Evolutionary conservation across 352 stramenopile species (phyloP), one percentile per base, ranked within the genome.

Genomic region (Elongisporangium anandrum): DNA sequence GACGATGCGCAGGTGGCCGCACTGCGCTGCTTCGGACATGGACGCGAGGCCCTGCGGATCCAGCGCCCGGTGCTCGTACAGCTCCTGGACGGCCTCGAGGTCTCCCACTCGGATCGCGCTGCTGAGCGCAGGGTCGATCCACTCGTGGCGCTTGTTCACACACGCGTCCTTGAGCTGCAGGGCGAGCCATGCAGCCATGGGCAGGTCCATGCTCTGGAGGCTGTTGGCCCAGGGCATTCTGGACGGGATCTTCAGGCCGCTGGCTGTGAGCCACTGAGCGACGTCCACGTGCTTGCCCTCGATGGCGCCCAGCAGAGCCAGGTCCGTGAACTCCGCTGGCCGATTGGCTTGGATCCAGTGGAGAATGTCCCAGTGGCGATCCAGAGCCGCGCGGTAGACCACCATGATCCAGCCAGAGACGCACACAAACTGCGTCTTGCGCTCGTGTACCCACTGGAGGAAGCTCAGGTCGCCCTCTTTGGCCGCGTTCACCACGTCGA

Each of bases 1-100:
- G 7, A 94, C 70, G 13, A 89, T 65, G 19, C 29, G 50, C 26
- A 94, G 45, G 51, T 90, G 71, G 41, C 82, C 82, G n/a, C 77
- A 67, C 65, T 92, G 82, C 4, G 84, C 81, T 7, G 85, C 85
- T n/a, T 68, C 81, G 51, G 79, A 72, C 52, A 89, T 77, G 15
- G 73, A 41, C 9, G 13, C 29, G 29, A 41, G 29, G 29, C 29
- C 29, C 29, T 41, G 29, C 9, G 29, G 29, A 41, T 41, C 29
- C 9, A 41, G 29, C 29, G 29, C 13, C 29, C 29, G 29, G 29
- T 41, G 29, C 5, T 41, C 5, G 29, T 41, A 41, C 29, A 41
- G 29, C 29, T 15, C 29, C 13, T 41, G 29, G 29, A 8, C 29
- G 29, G 29, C 29, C 29, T 41, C 29, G 4, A 41, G 29, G 29